Evolutionary conservation across 1,139 yeast species (phyloP).

Genomic region (Hemisphaericaspora subhashii): DNA sequence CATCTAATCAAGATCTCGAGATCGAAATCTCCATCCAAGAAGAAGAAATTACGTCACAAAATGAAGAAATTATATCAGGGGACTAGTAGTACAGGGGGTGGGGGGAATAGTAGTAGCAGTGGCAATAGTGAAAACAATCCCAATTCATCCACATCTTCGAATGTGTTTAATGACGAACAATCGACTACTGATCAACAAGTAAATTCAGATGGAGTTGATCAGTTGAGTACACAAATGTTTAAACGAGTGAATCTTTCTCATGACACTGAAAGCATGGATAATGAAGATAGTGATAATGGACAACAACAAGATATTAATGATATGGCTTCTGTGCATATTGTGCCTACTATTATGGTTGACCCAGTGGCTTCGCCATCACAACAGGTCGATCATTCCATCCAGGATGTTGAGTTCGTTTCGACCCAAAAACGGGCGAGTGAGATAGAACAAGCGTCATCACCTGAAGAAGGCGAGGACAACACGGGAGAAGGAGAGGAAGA

Average conservation of each 20-base stretch:
- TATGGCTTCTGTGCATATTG: constrained; percentile 1
- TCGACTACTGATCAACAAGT: neutral
- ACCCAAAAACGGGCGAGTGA: constrained; percentile 4
- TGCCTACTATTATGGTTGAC: constrained; percentile 7
- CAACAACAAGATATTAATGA: neutral
- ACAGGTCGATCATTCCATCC: constrained; percentile 3
- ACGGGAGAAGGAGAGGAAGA: neutral
- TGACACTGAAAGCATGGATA: neutral
- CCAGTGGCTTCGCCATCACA: constrained; percentile 3
- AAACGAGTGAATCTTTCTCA: constrained; percentile 12
- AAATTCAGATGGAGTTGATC: constrained; percentile 5
- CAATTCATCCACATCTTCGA: constrained; percentile 13
- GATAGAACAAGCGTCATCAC: neutral
- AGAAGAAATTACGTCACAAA: constrained; percentile 10
- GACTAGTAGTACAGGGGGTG: neutral
- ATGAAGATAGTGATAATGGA: neutral
- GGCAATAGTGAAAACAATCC: neutral
- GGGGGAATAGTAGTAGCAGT: neutral
- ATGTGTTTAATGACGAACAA: constrained; percentile 4
- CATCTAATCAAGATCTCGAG: constrained; percentile 9
- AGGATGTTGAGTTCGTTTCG: constrained; percentile 11
- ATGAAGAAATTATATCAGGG: constrained; percentile 14
- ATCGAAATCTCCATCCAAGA: constrained; percentile 12
- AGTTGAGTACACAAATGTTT: constrained; percentile 17
- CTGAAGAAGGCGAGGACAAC: constrained; percentile 5